Evolutionary conservation across 257 asterid genomes (phyloP), one percentile per base, ranked within the genome.

Genomic region (Pogostemon cablin): DNA sequence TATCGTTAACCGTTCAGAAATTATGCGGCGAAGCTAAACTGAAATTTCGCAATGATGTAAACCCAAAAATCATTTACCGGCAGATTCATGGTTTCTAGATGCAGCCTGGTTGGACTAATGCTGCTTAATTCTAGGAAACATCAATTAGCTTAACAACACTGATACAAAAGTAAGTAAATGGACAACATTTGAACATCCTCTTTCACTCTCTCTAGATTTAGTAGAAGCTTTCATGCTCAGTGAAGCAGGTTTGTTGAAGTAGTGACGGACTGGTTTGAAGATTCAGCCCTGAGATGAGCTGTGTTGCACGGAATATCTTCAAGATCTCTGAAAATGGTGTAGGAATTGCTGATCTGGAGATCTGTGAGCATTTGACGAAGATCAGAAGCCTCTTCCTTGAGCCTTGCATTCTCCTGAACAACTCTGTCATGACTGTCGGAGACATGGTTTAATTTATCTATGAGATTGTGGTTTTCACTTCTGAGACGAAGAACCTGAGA

Each of bases 401-500:
- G 88, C 63, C 70, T 75, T 7, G 66, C 76, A 52, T 93, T 93
- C 52, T 93, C 97, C 62, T 85, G 81, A 41, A 81, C 63, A 11
- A 82, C 85, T 56, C 41, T 86, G 3, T 83, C 96, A 63, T 88
- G 88, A 73, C 87, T 80, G 12, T 88, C 95, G 0, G 88, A 75
- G 3, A 87, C 66, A 17, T 79, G 82, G 71, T 83, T 88, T 32
- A 88, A 41, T 76, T 80, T 88, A n/a, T 86, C 89, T 7, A 87
- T 42, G 53, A 93, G 89, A 79, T 42, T 75, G 25, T 80, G 78
- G 9, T 90, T 90, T 60, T 93, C 96, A 0, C 86, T 84, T 56
- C 85, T 79, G 63, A 93, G 93, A 7, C 84, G 92, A 54, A 80
- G 63, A 9, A 90, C 96, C 79, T 90, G 97, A 1, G 92, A 78